These are phyloP conservation scores for Xerocomellus amylosporus DNA, from an alignment of 768 basidiomycete species.

Conservation along the genomic window DNA sequence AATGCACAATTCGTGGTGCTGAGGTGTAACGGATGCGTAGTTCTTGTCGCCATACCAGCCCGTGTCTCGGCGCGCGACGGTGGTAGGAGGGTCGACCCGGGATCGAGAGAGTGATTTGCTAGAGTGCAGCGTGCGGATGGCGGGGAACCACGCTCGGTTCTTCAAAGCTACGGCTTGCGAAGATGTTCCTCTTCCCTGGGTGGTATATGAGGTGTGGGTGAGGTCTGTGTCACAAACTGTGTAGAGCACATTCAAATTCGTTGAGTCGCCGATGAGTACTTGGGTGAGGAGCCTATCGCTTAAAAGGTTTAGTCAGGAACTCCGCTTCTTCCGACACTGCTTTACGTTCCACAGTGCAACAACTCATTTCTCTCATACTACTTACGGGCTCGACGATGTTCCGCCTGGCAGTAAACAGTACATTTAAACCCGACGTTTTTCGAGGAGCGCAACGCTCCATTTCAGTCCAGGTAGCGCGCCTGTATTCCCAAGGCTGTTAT, in stretches of 20 bases:
- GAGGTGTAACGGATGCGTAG: slow-evolving; percentile 7
- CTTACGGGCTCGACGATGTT: slow-evolving; percentile 23
- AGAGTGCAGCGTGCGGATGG: slow-evolving; percentile 28
- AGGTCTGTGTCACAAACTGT: slow-evolving; percentile 17
- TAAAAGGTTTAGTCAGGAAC: slow-evolving; percentile 3
- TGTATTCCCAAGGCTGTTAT: slow-evolving; percentile 20
- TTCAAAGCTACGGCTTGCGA: slow-evolving; percentile 30
- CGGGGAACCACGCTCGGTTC: slow-evolving; percentile 20
- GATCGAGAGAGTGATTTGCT: slow-evolving; percentile 7
- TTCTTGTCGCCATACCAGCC: slow-evolving; percentile 14
- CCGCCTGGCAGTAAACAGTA: slow-evolving; percentile 15
- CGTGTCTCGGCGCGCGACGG: slow-evolving; percentile 4
- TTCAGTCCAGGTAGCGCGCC: slow-evolving; percentile 57
- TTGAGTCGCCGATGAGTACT: too few relatives aligned
- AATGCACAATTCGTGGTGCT: neutral
- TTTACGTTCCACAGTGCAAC: neutral
- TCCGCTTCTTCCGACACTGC: slow-evolving; percentile 20
- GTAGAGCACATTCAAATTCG: slow-evolving; percentile 4
- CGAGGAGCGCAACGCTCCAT: slow-evolving; percentile 44
- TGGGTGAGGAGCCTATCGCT: neutral
- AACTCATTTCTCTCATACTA: neutral
- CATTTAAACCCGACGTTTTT: slow-evolving; percentile 13
- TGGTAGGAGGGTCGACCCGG: neutral
- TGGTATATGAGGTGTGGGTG: slow-evolving; percentile 42
- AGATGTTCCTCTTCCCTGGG: slow-evolving; percentile 34